Conservation (phyloP, 2,329 filamentous ascomycete species). For the Fusarium fracticaudum region DNA sequence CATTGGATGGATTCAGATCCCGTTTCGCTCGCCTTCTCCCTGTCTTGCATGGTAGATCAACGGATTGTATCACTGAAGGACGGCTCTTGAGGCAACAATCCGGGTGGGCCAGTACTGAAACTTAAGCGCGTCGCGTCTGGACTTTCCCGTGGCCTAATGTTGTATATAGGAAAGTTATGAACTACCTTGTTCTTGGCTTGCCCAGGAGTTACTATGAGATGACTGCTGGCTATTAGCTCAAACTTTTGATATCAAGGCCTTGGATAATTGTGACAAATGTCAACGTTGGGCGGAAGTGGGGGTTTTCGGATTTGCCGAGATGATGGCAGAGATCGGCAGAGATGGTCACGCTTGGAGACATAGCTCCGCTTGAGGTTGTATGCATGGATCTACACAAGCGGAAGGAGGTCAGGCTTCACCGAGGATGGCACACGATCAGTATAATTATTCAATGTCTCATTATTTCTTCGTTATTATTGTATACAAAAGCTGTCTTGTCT, state of each 20-base stretch:
- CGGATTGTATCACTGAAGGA: background rate
- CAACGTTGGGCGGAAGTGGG: background rate
- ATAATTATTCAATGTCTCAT: background rate
- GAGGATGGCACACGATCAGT: background rate
- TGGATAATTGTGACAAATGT: background rate
- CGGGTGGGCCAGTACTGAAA: accelerated
- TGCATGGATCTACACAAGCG: background rate
- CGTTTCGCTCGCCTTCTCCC: background rate
- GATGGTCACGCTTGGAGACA: background rate
- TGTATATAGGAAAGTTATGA: too few species aligned
- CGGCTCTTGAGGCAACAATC: background rate
- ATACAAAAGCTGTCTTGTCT: background rate
- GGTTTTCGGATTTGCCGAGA: background rate
- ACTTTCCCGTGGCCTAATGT: background rate
- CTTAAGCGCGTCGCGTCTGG: background rate
- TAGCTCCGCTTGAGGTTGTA: background rate
- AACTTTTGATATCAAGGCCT: accelerated
- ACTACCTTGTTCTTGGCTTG: too few species aligned
- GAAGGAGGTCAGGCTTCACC: background rate
- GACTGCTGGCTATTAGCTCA: background rate
- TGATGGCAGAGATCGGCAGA: background rate
- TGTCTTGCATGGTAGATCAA: background rate
- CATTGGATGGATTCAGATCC: accelerated
- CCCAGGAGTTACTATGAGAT: background rate
- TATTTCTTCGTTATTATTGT: background rate